Percentiles rank a stretch among this genome's conserved stretches.
These are phyloP conservation scores for Puccinia hordei DNA, from an alignment of 1,284 basidiomycete genomes.

Conservation along the genomic window DNA sequence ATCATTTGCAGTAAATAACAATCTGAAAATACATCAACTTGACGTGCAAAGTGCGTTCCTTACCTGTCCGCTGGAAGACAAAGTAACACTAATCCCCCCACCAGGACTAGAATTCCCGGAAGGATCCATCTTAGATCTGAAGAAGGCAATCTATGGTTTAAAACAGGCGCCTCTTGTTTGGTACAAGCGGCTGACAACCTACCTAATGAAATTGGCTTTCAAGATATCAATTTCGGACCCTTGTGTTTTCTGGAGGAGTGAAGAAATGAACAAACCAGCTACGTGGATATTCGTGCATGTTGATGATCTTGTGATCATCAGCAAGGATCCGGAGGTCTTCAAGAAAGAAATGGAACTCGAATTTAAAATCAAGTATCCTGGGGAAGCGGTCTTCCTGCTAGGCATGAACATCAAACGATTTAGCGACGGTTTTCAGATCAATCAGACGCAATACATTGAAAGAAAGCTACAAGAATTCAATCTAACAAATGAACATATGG, in stretches of 20 bases:
- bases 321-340: neutral
- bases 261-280: no score
- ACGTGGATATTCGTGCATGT: constrained; percentile 6
- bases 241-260: neutral
- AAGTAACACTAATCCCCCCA: neutral
- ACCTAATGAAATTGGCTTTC: neutral
- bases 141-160: constrained; percentile 15
- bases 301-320: constrained; percentile 8
- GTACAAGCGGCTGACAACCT: neutral
- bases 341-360: neutral
- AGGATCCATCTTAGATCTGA: neutral
- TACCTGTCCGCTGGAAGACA: neutral
- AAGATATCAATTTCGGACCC: neutral
- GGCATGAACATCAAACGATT: neutral
- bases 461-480: neutral
- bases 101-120: neutral
- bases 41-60: neutral
- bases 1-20: neutral
- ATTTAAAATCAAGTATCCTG: constrained; percentile 11
- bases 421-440: neutral
- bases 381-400: neutral
- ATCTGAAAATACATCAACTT: neutral
- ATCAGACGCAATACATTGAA: neutral
- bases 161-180: constrained; percentile 3
- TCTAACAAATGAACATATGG: neutral